Evolutionary conservation across 495 filamentous ascomycete genomes (phyloP).

Genomic region (Xylaria scruposa): DNA sequence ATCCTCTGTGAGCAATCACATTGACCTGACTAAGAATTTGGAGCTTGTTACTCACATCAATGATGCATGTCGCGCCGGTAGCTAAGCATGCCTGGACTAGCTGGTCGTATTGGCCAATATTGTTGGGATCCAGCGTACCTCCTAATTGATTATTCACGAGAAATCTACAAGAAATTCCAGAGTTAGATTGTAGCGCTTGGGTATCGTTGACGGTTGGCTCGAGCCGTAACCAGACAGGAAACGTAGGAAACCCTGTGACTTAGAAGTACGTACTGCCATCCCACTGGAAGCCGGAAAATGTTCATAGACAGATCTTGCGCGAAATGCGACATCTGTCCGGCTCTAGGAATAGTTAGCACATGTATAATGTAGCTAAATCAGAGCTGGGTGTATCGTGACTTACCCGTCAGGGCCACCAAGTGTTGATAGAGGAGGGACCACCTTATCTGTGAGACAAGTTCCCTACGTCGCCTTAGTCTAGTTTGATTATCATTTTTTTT

Average conservation of each 20-base stretch:
- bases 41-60: conserved; percentile 50
- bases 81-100: conserved; percentile 61
- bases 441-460: conserved; percentile 39
- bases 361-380: too few species aligned
- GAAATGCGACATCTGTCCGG: conserved; percentile 66
- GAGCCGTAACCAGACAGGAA: background rate
- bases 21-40: background rate
- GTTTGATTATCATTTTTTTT: background rate
- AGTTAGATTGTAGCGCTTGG: conserved; percentile 34
- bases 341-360: conserved; percentile 20
- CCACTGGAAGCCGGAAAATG: conserved; percentile 63
- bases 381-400: background rate
- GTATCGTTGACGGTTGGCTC: background rate
- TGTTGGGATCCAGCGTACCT: conserved; percentile 52
- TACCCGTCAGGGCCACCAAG: conserved; percentile 44
- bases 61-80: conserved; percentile 57
- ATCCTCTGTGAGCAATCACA: background rate
- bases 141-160: conserved; percentile 55
- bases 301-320: conserved; percentile 58
- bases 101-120: conserved; percentile 56
- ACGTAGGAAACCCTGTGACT: background rate
- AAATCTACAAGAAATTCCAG: background rate
- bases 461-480: conserved; percentile 23
- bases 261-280: conserved; percentile 56
- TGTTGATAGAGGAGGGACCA: conserved; percentile 38